phyloP scores from a whole-genome alignment of 768 basidiomycete genomes.

The Termitomyces sp. region DNA sequence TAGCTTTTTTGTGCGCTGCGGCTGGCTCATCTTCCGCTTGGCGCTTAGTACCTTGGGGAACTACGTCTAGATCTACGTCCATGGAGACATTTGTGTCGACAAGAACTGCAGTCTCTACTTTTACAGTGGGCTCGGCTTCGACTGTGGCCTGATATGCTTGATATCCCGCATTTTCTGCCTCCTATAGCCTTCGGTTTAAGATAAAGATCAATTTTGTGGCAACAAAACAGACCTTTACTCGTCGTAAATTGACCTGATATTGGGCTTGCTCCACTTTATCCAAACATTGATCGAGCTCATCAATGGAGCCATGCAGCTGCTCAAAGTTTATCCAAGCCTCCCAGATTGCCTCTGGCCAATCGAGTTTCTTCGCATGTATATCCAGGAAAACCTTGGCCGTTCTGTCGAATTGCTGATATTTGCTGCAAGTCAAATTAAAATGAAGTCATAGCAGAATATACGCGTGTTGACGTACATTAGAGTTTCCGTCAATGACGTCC shows the following conservation, averaged over 20 bases:
- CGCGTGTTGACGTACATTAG: conserved; percentile 50
- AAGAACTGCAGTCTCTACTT: conserved; percentile 25
- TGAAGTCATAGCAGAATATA: background rate
- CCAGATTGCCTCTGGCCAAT: conserved; percentile 96
- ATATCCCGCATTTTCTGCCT: conserved; percentile 54
- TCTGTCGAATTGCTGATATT: conserved; percentile 46
- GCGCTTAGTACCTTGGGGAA: conserved; percentile 54
- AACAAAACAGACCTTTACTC: conserved; percentile 50
- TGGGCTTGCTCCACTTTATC: conserved; percentile 64
- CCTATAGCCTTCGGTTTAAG: conserved; percentile 32
- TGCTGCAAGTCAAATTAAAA: conserved; percentile 27
- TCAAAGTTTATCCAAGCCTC: conserved; percentile 90
- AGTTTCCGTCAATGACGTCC: conserved; percentile 70
- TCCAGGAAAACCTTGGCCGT: conserved; percentile 67
- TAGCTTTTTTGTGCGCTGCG: conserved; percentile 52
- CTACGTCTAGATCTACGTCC: conserved; percentile 11
- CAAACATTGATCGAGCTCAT: conserved; percentile 56
- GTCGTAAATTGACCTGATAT: conserved; percentile 52
- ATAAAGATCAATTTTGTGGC: background rate
- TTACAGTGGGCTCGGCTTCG: conserved; percentile 32
- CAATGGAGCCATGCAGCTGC: conserved; percentile 69
- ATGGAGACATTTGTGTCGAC: conserved; percentile 16
- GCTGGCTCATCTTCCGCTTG: conserved; percentile 52
- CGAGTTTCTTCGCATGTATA: conserved; percentile 66
- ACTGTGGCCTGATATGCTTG: conserved; percentile 42